phyloP scores from a whole-genome alignment of 164 flowering plant species.

The Aristolochia contorta region DNA sequence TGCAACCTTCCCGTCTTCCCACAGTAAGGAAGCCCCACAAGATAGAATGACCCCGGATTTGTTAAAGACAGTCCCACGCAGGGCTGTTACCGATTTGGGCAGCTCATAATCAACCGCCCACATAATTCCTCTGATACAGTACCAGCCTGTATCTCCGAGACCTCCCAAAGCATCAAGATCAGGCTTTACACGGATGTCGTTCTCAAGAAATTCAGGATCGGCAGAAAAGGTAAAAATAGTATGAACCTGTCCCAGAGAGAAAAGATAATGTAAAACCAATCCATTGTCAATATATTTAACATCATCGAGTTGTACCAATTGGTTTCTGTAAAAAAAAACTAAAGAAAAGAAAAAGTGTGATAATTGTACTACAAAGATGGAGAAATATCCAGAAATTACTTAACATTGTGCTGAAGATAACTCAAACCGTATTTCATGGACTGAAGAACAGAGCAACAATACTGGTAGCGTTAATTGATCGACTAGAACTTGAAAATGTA shows the following conservation, averaged over 20 bases:
- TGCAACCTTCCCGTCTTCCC: slow-evolving; percentile 34
- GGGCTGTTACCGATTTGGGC: slow-evolving; percentile 31
- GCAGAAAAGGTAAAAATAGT: slow-evolving; percentile 10
- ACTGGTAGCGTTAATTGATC: too few species aligned
- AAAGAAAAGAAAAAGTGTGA: too few species aligned
- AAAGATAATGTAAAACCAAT: background rate
- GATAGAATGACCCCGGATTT: slow-evolving; percentile 27
- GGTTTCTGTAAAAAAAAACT: too few species aligned
- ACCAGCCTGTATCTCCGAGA: slow-evolving; percentile 41
- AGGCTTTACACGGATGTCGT: slow-evolving; percentile 32
- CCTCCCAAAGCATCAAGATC: slow-evolving; percentile 36
- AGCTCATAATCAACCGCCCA: slow-evolving; percentile 33
- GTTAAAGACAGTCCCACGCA: slow-evolving; percentile 17
- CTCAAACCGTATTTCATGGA: too few species aligned
- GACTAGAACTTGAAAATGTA: too few species aligned
- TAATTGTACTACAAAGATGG: too few species aligned
- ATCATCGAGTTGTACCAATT: too few species aligned
- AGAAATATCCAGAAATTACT: too few species aligned
- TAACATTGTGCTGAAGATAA: too few species aligned
- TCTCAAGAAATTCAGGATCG: slow-evolving; percentile 20
- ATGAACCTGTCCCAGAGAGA: slow-evolving; percentile 19
- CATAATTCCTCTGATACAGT: slow-evolving; percentile 34
- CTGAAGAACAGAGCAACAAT: too few species aligned
- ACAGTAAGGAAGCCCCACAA: slow-evolving; percentile 24
- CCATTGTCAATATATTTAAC: background rate